Evolutionary conservation across 176 grass and related monocot genomes (phyloP).

Genomic region (Triticum urartu): DNA sequence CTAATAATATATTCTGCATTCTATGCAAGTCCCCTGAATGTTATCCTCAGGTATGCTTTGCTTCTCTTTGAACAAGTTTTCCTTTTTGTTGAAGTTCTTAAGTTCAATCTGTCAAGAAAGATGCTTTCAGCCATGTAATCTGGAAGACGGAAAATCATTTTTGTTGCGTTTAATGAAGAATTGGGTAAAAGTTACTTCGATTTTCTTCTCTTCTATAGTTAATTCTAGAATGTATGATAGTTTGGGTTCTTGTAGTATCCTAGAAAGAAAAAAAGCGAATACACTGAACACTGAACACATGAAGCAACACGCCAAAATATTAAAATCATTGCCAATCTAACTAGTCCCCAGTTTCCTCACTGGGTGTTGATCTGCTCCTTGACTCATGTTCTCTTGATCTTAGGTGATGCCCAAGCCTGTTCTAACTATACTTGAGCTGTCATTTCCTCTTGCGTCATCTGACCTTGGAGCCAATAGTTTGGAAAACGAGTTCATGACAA

Average conservation of each 20-base stretch:
- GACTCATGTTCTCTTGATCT: conserved; percentile 28
- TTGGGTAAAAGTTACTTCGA: not conserved
- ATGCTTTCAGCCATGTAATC: not conserved
- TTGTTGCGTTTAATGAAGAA: not conserved
- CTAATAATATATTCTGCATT: conserved; percentile 87
- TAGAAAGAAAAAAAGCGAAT: not conserved
- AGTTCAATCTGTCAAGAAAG: not conserved
- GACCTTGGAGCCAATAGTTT: conserved; percentile 82
- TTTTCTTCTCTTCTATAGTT: not conserved
- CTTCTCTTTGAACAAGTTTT: conserved; percentile 6
- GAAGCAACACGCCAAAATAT: not conserved
- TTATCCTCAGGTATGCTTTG: conserved; percentile 62
- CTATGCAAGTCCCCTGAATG: conserved; percentile 75
- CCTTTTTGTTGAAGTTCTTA: not conserved
- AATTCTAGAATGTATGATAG: conserved; percentile 8
- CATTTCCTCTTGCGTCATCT: conserved; percentile 81
- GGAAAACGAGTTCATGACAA: conserved; percentile 90
- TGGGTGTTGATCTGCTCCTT: conserved; percentile 3
- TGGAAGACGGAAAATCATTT: not conserved
- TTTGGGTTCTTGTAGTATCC: not conserved
- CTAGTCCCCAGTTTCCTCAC: not conserved
- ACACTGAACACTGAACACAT: not conserved
- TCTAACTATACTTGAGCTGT: conserved; percentile 65
- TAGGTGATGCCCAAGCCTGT: conserved; percentile 96
- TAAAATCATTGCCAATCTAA: not conserved